These are phyloP conservation scores for Albugo candida DNA, from an alignment of 352 stramenopile genomes.

Conservation along the genomic window DNA sequence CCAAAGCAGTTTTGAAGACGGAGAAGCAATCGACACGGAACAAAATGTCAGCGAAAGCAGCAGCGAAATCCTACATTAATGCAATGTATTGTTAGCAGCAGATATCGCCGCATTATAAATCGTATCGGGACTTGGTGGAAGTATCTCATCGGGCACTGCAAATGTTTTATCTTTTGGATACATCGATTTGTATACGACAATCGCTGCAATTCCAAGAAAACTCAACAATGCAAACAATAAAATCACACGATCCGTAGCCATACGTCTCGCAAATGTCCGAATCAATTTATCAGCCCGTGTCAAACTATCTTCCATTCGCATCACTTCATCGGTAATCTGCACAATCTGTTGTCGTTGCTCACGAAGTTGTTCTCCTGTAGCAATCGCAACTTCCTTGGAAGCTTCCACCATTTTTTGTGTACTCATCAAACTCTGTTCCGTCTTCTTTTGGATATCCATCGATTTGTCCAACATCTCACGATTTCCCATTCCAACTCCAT, in stretches of 20 bases:
- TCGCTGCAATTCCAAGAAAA: conserved; percentile 57
- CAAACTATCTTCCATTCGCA: conserved; percentile 68
- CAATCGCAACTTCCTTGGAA: conserved; percentile 62
- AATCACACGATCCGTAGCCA: conserved; percentile 71
- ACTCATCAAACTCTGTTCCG: conserved; percentile 63
- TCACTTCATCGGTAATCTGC: conserved; percentile 73
- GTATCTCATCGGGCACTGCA: conserved; percentile 71
- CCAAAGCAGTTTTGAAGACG: conserved; percentile 4
- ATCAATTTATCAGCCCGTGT: conserved; percentile 67
- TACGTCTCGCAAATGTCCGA: conserved; percentile 52
- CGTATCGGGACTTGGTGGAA: conserved; percentile 41
- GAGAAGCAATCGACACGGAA: conserved; percentile 11
- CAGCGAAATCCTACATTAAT: conserved; percentile 4
- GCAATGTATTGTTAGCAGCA: conserved; percentile 31
- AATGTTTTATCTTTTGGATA: conserved; percentile 60
- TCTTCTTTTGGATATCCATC: conserved; percentile 68
- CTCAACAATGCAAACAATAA: conserved; percentile 60
- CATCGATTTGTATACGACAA: conserved; percentile 69
- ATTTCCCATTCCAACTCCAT: conserved; percentile 22
- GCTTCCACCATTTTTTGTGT: conserved; percentile 74
- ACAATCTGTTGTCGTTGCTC: conserved; percentile 74
- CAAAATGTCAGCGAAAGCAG: conserved; percentile 5
- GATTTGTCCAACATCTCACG: conserved; percentile 57
- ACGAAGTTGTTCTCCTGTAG: conserved; percentile 54
- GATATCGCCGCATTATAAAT: conserved; percentile 62